Conservation (phyloP, 2,329 filamentous ascomycete species). For the Fusarium setosum region DNA sequence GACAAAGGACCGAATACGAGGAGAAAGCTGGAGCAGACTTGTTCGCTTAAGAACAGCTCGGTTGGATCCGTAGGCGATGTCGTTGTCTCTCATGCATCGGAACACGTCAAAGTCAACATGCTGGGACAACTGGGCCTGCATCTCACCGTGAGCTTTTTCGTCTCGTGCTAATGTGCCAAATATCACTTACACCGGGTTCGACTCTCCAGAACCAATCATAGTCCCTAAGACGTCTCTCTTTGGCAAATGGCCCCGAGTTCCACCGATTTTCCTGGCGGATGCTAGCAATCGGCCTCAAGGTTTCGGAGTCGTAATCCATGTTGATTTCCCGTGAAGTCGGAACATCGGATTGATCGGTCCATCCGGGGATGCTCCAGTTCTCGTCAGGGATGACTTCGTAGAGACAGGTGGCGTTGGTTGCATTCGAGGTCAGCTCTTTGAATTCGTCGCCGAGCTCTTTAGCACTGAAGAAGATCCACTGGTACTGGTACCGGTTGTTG, state of each 20-base stretch:
- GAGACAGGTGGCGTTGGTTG: constrained; percentile 76
- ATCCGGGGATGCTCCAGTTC: constrained; percentile 76
- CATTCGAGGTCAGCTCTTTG: constrained; percentile 73
- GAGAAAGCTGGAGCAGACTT: constrained; percentile 57
- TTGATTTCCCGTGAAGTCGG: not conserved
- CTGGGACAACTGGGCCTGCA: constrained; percentile 64
- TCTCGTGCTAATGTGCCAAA: not conserved
- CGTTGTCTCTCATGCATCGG: constrained; percentile 84
- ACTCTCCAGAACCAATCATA: constrained; percentile 72
- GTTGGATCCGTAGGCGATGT: constrained; percentile 80
- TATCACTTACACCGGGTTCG: constrained; percentile 65
- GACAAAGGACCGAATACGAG: constrained; percentile 58
- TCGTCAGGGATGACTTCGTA: constrained; percentile 81
- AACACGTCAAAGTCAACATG: constrained; percentile 87
- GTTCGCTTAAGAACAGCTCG: constrained; percentile 60
- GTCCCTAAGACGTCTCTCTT: constrained; percentile 74
- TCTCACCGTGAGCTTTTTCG: constrained; percentile 13
- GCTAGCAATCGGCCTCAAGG: constrained; percentile 10
- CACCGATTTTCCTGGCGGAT: constrained; percentile 82
- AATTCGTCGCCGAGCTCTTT: constrained; percentile 82
- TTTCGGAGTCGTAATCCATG: not conserved
- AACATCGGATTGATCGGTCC: constrained; percentile 18
- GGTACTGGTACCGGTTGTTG: constrained; percentile 86
- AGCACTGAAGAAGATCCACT: constrained; percentile 91
- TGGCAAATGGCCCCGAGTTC: constrained; percentile 86